These are phyloP conservation scores for Brasenia schreberi DNA, from an alignment of 164 flowering plant genomes.

Conservation along the genomic window DNA sequence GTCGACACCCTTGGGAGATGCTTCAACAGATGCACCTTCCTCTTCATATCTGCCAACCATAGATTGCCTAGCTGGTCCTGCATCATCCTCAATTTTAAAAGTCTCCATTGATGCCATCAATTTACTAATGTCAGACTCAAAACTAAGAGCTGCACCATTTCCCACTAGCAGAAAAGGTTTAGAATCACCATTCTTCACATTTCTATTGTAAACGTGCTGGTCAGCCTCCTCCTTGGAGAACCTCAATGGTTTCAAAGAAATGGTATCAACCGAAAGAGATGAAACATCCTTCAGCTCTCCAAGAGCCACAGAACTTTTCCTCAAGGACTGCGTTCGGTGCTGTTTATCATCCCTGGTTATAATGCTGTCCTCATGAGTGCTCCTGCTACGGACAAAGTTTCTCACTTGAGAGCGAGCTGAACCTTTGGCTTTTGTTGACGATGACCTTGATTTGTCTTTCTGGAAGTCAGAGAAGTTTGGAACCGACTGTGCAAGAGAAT, in stretches of 20 bases:
- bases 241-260: constrained; percentile 29
- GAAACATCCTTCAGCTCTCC: constrained; percentile 39
- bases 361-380: constrained; percentile 44
- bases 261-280: constrained; percentile 30
- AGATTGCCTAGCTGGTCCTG: background rate
- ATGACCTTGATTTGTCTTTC: constrained; percentile 83
- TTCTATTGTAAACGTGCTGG: constrained; percentile 19
- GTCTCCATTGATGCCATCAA: constrained; percentile 39
- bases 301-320: constrained; percentile 40
- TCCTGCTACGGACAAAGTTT: constrained; percentile 50
- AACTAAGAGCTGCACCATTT: constrained; percentile 47
- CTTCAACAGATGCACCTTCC: constrained; percentile 29
- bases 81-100: constrained; percentile 31
- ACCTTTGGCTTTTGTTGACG: constrained; percentile 40
- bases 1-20: constrained; percentile 6
- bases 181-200: constrained; percentile 23
- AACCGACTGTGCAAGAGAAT: constrained; percentile 84
- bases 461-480: constrained; percentile 85
- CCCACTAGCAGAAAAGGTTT: constrained; percentile 59
- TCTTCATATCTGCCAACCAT: constrained; percentile 16
- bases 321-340: constrained; percentile 38
- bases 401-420: constrained; percentile 39
- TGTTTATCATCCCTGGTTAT: constrained; percentile 57
- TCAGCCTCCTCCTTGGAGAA: constrained; percentile 43
- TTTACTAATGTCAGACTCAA: constrained; percentile 32